A percentile compares a stretch with the other conserved stretches of the same genome.
These are phyloP conservation scores for Beauveria sp. DNA, from an alignment of 2,329 filamentous ascomycete species.

Conservation along the genomic window DNA sequence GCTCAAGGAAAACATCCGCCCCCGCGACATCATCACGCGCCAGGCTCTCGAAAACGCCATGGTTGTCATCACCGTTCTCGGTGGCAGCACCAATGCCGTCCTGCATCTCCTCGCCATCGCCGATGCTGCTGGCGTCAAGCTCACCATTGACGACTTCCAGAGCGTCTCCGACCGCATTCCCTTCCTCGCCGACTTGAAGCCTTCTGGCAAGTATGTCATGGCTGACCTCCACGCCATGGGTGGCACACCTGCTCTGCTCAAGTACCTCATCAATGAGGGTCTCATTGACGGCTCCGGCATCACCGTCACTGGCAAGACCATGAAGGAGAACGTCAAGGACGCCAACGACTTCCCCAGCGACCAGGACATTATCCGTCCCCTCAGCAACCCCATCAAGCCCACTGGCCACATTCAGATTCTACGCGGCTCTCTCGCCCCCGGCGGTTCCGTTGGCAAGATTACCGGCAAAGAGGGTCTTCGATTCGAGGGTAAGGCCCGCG, in stretches of 20 bases:
- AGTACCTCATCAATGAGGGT: conserved; percentile 76
- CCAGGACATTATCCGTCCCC: conserved; percentile 78
- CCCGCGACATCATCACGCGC: conserved; percentile 70
- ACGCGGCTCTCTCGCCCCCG: conserved; percentile 78
- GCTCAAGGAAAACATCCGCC: conserved; percentile 68
- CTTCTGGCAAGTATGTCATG: conserved; percentile 82
- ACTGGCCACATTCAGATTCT: conserved; percentile 87
- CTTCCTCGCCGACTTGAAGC: conserved; percentile 76
- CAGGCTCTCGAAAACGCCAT: conserved; percentile 81
- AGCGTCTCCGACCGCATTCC: conserved; percentile 70
- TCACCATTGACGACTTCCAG: conserved; percentile 84
- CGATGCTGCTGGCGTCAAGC: conserved; percentile 70
- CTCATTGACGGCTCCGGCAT: conserved; percentile 72
- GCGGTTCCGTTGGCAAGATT: conserved; percentile 89
- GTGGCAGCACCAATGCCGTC: conserved; percentile 79
- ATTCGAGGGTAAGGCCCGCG: conserved; percentile 73
- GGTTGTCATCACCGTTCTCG: conserved; percentile 73
- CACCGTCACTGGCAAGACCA: conserved; percentile 83
- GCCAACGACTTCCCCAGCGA: conserved; percentile 66
- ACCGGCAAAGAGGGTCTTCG: conserved; percentile 85
- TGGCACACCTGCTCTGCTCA: conserved; percentile 79
- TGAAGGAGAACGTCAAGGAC: conserved; percentile 76
- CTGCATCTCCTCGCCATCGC: conserved; percentile 80
- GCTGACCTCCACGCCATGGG: conserved; percentile 78
- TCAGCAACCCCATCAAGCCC: conserved; percentile 66